phyloP scores from a whole-genome alignment of 257 asterid species.

The Plantago ovata region DNA sequence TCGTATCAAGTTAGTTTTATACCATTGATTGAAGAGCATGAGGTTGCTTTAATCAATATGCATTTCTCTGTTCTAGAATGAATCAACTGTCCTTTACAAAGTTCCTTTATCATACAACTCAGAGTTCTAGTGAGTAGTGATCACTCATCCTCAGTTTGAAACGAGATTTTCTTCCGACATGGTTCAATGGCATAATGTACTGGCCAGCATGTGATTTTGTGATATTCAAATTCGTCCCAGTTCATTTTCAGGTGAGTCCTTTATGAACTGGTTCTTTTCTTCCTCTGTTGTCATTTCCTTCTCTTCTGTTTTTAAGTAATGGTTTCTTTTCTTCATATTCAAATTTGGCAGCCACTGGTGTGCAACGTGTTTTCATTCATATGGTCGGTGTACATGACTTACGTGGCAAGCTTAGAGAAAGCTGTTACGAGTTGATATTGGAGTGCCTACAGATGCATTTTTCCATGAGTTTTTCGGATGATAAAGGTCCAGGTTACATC shows the following conservation, averaged over 20 bases:
- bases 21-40: too few species aligned
- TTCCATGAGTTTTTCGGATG: too few species aligned
- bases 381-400: conserved; percentile 84
- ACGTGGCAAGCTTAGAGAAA: conserved; percentile 68
- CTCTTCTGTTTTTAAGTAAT: background rate
- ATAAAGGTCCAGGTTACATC: too few species aligned
- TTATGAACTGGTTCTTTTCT: background rate
- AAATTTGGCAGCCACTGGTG: conserved; percentile 65
- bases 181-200: conserved; percentile 60
- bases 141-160: conserved; percentile 43
- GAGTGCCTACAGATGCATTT: too few species aligned
- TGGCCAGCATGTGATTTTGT: conserved; percentile 90
- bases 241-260: conserved; percentile 53
- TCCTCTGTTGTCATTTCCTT: background rate
- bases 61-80: too few species aligned
- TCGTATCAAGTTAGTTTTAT: too few species aligned
- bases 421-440: conserved; percentile 31
- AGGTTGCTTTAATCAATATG: too few species aligned
- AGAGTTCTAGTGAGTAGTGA: too few species aligned
- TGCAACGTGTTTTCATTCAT: conserved; percentile 70
- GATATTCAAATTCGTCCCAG: conserved; percentile 81
- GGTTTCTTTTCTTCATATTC: conserved; percentile 17
- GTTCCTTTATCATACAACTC: background rate
- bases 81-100: too few species aligned
- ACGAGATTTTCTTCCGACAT: conserved; percentile 74